phyloP scores from a whole-genome alignment of 1,284 basidiomycete species.

The Melampsora americana region DNA sequence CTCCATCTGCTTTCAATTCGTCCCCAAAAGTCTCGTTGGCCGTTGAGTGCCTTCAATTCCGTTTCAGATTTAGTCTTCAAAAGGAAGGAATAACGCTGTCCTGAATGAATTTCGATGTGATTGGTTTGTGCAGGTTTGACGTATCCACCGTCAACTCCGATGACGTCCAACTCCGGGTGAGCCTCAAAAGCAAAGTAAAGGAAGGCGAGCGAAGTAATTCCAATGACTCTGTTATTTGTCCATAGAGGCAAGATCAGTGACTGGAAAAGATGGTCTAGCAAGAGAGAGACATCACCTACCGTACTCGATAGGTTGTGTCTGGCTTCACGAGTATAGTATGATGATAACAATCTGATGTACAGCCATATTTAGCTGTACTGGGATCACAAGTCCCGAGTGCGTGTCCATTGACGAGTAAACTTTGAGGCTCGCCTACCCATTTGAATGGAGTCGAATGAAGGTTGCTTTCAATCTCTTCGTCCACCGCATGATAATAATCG shows the following conservation, averaged over 20 bases:
- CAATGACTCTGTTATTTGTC: slow-evolving; percentile 21
- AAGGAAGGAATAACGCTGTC: slow-evolving; percentile 50
- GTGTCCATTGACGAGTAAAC: slow-evolving; percentile 49
- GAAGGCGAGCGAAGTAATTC: slow-evolving; percentile 26
- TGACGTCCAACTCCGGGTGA: slow-evolving; percentile 45
- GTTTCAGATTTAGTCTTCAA: slow-evolving; percentile 33
- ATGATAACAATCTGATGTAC: slow-evolving; percentile 47
- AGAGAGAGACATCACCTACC: slow-evolving; percentile 42
- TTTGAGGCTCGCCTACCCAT: slow-evolving; percentile 49
- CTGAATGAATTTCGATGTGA: slow-evolving; percentile 47
- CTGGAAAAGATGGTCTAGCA: slow-evolving; percentile 43
- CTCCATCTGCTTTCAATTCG: slow-evolving; percentile 31
- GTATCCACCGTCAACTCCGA: slow-evolving; percentile 50
- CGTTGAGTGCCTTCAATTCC: slow-evolving; percentile 37
- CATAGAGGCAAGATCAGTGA: not conserved
- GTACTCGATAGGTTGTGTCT: slow-evolving; percentile 16
- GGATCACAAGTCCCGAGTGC: slow-evolving; percentile 45
- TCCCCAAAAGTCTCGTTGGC: slow-evolving; percentile 23
- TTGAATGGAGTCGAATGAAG: slow-evolving; percentile 47
- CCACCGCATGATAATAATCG: slow-evolving; percentile 47
- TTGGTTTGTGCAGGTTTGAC: slow-evolving; percentile 44
- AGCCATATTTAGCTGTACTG: slow-evolving; percentile 45
- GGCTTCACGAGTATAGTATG: slow-evolving; percentile 32
- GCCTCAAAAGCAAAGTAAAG: slow-evolving; percentile 36
- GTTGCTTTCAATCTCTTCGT: slow-evolving; percentile 39